Base-by-base conservation (phyloP, 805 yeast genomes). In the Limtongia smithiae region DNA sequence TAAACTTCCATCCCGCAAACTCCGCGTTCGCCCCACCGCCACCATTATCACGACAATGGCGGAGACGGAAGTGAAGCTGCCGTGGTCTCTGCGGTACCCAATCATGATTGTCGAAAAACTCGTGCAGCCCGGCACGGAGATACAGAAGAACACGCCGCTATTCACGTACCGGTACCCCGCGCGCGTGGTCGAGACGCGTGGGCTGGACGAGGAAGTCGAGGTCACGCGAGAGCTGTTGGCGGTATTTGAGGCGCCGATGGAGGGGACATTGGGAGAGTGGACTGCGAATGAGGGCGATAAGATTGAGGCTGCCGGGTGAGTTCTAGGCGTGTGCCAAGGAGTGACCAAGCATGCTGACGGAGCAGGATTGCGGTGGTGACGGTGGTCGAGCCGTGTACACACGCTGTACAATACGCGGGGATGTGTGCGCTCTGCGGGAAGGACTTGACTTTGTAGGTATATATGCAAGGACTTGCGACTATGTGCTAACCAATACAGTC, bases 331-430 rank as follows among this genome's bases (percentile, higher is more conserved):
- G n/a, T n/a, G n/a, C n/a, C n/a, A n/a, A n/a, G n/a, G n/a, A n/a
- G n/a, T n/a, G n/a, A n/a, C n/a, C n/a, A n/a, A n/a, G n/a, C n/a
- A n/a, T n/a, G n/a, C n/a, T 21, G 15, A 15, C 8, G 21, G 27
- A 50, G 68, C 11, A 71, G 73, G 31, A 78, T 77, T 47, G 70
- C 70, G 2, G 69, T 91, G 12, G 74, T 81, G 25, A 69, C 72
- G 35, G 73, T 91, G 14, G 67, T 71, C 37, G 97, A 94, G 63
- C 88, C 94, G 0, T 93, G 98, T 62, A 75, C 87, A 11, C 98
- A 93, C 67, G 79, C 91, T 1, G 89, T 93, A 24, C 97, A 93
- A 59, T 93, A 83, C 63, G 96, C 95, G 12, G 97, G 97, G 0
- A 73, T 91, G 37, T 91, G 98, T 70, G 97, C 96, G 0, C 68